Conservation (phyloP, 2,329 filamentous ascomycete genomes). For the Xylariaceae sp. region DNA sequence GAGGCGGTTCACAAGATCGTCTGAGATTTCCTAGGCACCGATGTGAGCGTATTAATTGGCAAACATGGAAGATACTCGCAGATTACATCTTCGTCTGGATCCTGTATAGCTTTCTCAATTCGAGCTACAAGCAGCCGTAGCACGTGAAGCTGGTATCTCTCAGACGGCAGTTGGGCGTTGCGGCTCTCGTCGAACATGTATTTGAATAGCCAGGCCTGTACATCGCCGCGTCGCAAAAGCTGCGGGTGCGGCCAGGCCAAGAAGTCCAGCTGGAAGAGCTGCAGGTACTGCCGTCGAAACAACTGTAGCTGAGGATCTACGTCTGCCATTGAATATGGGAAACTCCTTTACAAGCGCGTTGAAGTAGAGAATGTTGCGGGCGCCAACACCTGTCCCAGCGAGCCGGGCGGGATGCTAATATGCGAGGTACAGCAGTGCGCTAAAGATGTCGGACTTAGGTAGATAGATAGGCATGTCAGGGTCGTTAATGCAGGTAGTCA, state of each 20-base stretch:
- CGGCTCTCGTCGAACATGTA: slow-evolving; percentile 60
- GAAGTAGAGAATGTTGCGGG: too few species aligned
- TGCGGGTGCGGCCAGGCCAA: slow-evolving; percentile 40
- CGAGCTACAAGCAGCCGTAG: slow-evolving; percentile 62
- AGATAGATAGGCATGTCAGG: too few species aligned
- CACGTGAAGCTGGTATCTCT: slow-evolving; percentile 64
- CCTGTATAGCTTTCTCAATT: slow-evolving; percentile 62
- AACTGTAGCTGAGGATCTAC: slow-evolving; percentile 37
- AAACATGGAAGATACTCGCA: not conserved
- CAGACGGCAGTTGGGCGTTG: slow-evolving; percentile 57
- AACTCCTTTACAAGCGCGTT: too few species aligned
- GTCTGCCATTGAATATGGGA: slow-evolving; percentile 23
- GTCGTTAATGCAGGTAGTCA: too few species aligned
- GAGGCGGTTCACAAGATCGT: slow-evolving; percentile 63
- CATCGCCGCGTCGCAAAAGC: slow-evolving; percentile 36
- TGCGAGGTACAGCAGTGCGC: too few species aligned
- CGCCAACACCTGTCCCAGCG: too few species aligned
- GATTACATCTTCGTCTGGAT: slow-evolving; percentile 65
- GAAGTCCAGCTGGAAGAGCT: slow-evolving; percentile 42
- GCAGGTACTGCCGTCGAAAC: slow-evolving; percentile 40
- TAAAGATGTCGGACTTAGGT: too few species aligned
- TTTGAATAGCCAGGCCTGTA: slow-evolving; percentile 52
- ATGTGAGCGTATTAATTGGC: not conserved
- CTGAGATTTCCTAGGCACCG: slow-evolving; percentile 57
- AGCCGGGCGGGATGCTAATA: too few species aligned